Conservation (phyloP, 129 eudicot genomes). For the Artemisia tridentata region DNA sequence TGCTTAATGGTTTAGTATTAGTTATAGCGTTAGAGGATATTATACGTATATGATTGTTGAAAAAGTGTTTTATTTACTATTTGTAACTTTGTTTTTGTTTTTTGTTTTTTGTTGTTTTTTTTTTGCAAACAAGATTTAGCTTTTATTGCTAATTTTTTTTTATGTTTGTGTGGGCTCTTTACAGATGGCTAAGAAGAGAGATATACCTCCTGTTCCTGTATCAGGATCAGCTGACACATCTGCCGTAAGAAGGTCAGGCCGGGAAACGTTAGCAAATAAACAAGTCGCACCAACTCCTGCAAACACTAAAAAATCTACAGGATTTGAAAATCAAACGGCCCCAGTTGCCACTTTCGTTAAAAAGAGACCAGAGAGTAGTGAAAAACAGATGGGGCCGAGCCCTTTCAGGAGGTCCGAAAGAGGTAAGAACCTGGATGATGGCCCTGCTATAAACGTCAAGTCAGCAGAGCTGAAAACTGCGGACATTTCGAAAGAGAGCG, state of each 20-base stretch:
- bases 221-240: constrained; percentile 31
- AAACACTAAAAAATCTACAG: constrained; percentile 48
- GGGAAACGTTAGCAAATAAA: constrained; percentile 45
- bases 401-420: constrained; percentile 13
- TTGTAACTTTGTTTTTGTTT: too few relatives aligned
- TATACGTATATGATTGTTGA: too few relatives aligned
- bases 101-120: too few relatives aligned
- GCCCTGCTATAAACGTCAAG: constrained; percentile 28
- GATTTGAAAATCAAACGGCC: constrained; percentile 40
- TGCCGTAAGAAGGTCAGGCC: constrained; percentile 45
- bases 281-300: constrained; percentile 32
- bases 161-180: neutral
- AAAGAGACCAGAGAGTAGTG: constrained; percentile 44
- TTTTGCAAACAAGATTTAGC: too few relatives aligned
- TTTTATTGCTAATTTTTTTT: too few relatives aligned
- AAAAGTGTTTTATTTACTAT: too few relatives aligned
- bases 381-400: neutral
- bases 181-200: constrained; percentile 44
- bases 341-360: constrained; percentile 31
- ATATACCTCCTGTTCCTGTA: constrained; percentile 26
- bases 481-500: too few relatives aligned
- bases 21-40: too few relatives aligned
- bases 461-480: too few relatives aligned
- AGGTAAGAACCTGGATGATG: constrained; percentile 23
- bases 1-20: too few relatives aligned